Evolutionary conservation across 495 filamentous ascomycete genomes (phyloP).

Genomic region (Cladorrhinum samala): DNA sequence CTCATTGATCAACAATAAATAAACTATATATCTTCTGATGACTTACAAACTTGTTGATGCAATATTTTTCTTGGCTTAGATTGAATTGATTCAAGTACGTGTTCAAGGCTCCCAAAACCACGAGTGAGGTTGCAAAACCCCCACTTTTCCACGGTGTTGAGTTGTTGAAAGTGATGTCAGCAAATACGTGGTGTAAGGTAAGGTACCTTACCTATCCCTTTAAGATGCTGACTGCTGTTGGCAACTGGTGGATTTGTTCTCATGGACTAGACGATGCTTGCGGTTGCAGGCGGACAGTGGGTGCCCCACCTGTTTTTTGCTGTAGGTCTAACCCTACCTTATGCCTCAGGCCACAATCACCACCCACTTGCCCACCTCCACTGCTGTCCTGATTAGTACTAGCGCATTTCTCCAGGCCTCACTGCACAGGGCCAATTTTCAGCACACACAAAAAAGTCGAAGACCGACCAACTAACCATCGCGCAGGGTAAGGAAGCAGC

Average conservation of each 20-base stretch:
- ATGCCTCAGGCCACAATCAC: constrained; percentile 31
- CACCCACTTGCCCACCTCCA: constrained; percentile 31
- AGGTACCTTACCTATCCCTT: too few relatives aligned
- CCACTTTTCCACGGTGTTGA: too few relatives aligned
- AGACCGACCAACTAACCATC: constrained; percentile 32
- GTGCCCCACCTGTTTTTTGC: constrained; percentile 13
- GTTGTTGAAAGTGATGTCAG: too few relatives aligned
- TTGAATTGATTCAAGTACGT: too few relatives aligned
- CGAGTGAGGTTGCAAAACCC: too few relatives aligned
- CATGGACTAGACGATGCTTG: neutral
- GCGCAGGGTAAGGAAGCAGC: constrained; percentile 32
- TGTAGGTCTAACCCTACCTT: constrained; percentile 45
- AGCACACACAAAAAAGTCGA: constrained; percentile 34
- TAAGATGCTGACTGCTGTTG: too few relatives aligned
- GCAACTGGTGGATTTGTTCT: neutral
- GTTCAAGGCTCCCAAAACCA: too few relatives aligned
- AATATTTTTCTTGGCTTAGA: too few relatives aligned
- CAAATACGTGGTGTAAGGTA: too few relatives aligned
- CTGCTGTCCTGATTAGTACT: constrained; percentile 28
- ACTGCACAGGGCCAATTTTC: constrained; percentile 32
- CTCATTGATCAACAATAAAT: too few relatives aligned
- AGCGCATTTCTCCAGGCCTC: constrained; percentile 28
- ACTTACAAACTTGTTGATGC: too few relatives aligned
- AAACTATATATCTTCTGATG: too few relatives aligned
- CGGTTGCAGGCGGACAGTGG: constrained; percentile 11